Conservation (phyloP, 495 filamentous ascomycete genomes). For the Aspergillus mulundensis region DNA sequence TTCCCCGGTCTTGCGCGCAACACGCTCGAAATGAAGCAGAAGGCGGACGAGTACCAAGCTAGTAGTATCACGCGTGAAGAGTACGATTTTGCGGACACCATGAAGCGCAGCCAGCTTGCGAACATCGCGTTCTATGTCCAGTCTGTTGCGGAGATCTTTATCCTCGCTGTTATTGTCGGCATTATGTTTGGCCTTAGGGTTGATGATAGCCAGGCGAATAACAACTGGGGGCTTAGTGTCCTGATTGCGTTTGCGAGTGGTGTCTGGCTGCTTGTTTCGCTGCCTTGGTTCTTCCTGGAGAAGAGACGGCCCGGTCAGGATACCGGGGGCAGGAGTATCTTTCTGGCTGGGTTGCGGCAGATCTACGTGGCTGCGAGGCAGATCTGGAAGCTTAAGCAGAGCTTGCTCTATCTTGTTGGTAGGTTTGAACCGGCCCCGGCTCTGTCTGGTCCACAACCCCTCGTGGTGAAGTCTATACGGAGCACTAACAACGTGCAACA, state of each 20-base stretch:
- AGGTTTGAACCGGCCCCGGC: not conserved
- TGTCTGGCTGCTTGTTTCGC: constrained; percentile 55
- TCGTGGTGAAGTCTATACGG: not conserved
- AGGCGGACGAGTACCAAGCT: constrained; percentile 46
- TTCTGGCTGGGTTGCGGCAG: constrained; percentile 57
- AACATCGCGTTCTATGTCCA: constrained; percentile 63
- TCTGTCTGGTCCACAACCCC: not conserved
- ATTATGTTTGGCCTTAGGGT: constrained; percentile 59
- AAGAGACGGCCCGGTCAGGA: constrained; percentile 58
- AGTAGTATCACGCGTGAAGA: constrained; percentile 54
- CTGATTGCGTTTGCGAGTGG: constrained; percentile 61
- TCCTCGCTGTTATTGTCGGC: constrained; percentile 58
- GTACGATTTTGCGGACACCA: constrained; percentile 57
- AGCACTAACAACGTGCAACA: constrained; percentile 13
- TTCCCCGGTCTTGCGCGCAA: constrained; percentile 61
- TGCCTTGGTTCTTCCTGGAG: constrained; percentile 63
- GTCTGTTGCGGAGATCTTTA: constrained; percentile 55
- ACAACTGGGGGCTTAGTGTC: constrained; percentile 63
- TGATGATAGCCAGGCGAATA: constrained; percentile 52
- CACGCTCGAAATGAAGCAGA: constrained; percentile 48
- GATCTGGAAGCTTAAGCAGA: constrained; percentile 62
- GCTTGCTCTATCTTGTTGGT: constrained; percentile 59
- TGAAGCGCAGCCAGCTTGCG: constrained; percentile 57
- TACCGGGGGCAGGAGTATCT: constrained; percentile 38
- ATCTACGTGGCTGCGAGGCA: constrained; percentile 52